Conservation (phyloP, 148 eudicot species). For the Heliosperma pusillum region DNA sequence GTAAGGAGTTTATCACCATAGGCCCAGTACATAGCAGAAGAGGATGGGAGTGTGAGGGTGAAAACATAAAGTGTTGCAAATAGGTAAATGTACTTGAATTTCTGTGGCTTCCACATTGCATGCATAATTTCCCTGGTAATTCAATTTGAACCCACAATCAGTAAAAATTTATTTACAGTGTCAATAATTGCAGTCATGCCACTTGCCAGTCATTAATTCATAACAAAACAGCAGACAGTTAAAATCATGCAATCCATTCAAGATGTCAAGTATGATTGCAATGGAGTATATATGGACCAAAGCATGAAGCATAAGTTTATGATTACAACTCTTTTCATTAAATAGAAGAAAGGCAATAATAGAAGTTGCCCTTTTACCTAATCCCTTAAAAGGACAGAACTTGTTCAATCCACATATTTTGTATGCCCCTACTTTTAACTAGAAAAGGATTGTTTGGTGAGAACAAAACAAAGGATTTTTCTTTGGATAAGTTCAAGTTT, state of each 20-base stretch:
- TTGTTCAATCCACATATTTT: conserved; percentile 7
- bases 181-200: conserved; percentile 30
- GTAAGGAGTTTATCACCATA: conserved; percentile 63
- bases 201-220: conserved; percentile 5
- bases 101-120: conserved; percentile 74
- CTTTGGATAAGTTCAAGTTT: background rate
- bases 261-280: conserved; percentile 19
- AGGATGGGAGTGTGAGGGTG: conserved; percentile 70
- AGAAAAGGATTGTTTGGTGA: conserved; percentile 9
- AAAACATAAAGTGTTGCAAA: conserved; percentile 67
- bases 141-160: conserved; percentile 16
- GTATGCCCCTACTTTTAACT: conserved; percentile 12
- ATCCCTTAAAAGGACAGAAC: background rate
- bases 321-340: conserved; percentile 10
- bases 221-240: conserved; percentile 6
- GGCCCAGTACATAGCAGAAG: conserved; percentile 72
- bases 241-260: conserved; percentile 1
- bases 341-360: background rate
- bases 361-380: background rate
- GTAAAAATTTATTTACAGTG: conserved; percentile 4
- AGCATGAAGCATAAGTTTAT: conserved; percentile 21
- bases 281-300: conserved; percentile 29
- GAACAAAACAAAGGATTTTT: conserved; percentile 10
- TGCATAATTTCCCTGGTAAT: conserved; percentile 64
- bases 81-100: conserved; percentile 69